Conservation (phyloP, 768 basidiomycete species). For the Lactarius hatsudake region DNA sequence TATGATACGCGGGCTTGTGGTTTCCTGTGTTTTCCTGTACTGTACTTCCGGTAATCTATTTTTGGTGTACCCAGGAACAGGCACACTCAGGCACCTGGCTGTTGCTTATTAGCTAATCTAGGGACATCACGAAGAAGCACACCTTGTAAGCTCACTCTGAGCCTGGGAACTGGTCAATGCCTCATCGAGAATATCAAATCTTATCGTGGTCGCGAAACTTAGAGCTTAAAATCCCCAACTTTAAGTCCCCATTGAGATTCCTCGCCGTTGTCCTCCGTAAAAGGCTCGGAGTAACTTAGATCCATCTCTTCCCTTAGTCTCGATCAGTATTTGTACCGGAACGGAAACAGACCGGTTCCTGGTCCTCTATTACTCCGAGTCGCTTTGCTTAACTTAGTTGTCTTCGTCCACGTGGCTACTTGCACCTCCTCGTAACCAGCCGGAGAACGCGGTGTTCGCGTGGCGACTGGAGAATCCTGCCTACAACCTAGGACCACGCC, state of each 20-base stretch:
- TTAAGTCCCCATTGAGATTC: background rate
- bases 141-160: background rate
- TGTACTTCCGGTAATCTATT: background rate
- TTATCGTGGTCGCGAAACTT: background rate
- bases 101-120: too few relatives aligned
- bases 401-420: background rate
- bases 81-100: too few relatives aligned
- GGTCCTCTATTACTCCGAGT: too few relatives aligned
- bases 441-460: background rate
- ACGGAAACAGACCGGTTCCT: background rate
- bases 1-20: slow-evolving; percentile 44
- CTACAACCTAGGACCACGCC: too few relatives aligned
- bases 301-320: too few relatives aligned
- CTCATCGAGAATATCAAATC: background rate
- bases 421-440: background rate
- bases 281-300: too few relatives aligned
- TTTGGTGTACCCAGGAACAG: background rate
- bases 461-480: background rate
- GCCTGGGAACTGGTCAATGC: background rate
- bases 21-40: too few relatives aligned
- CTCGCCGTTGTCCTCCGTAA: too few relatives aligned
- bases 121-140: too few relatives aligned
- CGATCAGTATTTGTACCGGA: background rate
- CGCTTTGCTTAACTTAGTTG: too few relatives aligned
- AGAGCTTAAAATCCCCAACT: background rate